These are phyloP conservation scores for Rubus idaeus DNA, from an alignment of 306 rosid species.

Conservation along the genomic window DNA sequence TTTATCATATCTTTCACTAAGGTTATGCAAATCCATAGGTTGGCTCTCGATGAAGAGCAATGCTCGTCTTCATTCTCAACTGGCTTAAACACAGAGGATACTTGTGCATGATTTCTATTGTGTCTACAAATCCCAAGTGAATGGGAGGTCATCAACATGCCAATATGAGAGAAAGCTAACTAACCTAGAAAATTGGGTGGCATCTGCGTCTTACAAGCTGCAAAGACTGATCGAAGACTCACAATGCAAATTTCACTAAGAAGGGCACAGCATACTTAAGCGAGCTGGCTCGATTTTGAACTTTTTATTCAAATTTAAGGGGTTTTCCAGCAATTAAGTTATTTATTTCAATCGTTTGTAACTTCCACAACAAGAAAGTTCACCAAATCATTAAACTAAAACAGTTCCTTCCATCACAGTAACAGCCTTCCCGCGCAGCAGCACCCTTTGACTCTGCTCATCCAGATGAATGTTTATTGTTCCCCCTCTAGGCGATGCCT, in stretches of 20 bases:
- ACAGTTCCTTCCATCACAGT: slow-evolving; percentile 69
- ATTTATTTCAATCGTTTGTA: background rate
- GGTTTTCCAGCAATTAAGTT: background rate
- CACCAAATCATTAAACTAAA: slow-evolving; percentile 34
- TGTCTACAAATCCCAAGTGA: background rate
- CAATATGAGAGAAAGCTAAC: background rate
- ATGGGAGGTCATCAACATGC: background rate
- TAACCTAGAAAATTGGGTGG: background rate
- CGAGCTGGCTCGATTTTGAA: background rate
- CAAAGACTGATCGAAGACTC: background rate
- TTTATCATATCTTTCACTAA: background rate
- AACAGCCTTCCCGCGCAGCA: slow-evolving; percentile 65
- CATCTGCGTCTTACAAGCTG: background rate
- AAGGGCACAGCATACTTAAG: too few species aligned
- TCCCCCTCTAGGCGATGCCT: slow-evolving; percentile 82
- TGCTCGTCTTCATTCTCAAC: background rate
- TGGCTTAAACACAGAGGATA: background rate
- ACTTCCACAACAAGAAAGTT: background rate
- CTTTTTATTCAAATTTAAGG: background rate
- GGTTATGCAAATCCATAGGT: background rate
- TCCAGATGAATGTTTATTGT: slow-evolving; percentile 50
- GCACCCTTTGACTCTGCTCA: slow-evolving; percentile 58
- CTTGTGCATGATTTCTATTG: background rate
- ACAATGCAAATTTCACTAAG: background rate
- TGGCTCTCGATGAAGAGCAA: background rate